Base-by-base conservation (phyloP, 2,329 filamentous ascomycete species). In the Parastagonospora avenae region DNA sequence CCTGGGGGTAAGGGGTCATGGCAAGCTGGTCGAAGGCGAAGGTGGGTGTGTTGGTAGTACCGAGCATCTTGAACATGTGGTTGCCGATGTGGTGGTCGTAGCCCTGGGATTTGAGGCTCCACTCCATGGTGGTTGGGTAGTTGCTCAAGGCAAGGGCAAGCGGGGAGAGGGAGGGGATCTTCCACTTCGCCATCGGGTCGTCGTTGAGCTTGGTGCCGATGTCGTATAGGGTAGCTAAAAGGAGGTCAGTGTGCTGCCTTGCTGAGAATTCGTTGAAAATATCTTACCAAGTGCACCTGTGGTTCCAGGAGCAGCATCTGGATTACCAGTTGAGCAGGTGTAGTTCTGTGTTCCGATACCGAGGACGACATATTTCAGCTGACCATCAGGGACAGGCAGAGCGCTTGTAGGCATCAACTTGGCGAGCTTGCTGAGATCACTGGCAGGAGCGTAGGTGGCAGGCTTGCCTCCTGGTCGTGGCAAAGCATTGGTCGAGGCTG, bases 41-140 rank as follows among this genome's bases (percentile, higher is more conserved):
- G 10, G 79, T 84, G 1, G 88, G 88, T 0, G 55, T 79, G 73
- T 38, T 64, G 40, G 42, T 50, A 24, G 41, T 49, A 15, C 41
- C 35, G 19, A 61, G 50, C 56, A 40, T 55, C 54, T 71, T 81
- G 78, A 91, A 91, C 80, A 79, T 89, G 78, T 91, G 88, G 62
- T 84, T 80, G 28, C 88, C 88, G 11, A 86, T 67, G 61, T 80
- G 79, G 5, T 63, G 46, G 46, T 65, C 53, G 54, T 65, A 74
- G 44, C 70, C 68, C 33, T 68, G 61, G 1, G 57, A 55, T 28
- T 52, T 46, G 43, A 74, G 63, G 46, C 65, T 70, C 47, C 50
- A 52, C 31, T 63, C 55, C n/a, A 72, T 59, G 12, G 57, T 46
- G 16, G 39, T 37, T 9, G 63, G 59, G 19, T 53, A 48, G 16